phyloP scores from a whole-genome alignment of 2,329 filamentous ascomycete species.

The Trichoderma pleuroti region DNA sequence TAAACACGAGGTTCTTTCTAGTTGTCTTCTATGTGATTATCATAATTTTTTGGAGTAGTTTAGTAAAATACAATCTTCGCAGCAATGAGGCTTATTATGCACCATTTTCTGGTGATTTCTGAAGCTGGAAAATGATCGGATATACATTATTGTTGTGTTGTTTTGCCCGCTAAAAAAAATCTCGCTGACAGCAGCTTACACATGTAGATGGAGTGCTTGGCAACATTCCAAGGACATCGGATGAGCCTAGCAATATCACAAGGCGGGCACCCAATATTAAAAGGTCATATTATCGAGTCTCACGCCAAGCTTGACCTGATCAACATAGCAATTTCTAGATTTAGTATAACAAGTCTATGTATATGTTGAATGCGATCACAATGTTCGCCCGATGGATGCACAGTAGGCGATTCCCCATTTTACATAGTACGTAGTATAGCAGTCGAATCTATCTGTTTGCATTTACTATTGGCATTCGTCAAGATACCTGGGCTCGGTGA shows the following conservation, averaged over 20 bases:
- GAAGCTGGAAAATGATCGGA: not conserved
- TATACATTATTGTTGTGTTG: not conserved
- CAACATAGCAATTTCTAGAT: not conserved
- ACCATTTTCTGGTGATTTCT: not conserved
- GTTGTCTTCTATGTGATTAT: not conserved
- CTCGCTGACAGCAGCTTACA: not conserved
- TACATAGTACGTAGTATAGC: not conserved
- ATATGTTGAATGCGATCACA: not conserved
- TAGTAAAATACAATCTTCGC: not conserved
- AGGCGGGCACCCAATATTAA: not conserved
- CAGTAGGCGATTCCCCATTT: not conserved
- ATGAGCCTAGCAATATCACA: not conserved
- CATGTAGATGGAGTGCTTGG: not conserved
- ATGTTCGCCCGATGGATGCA: not conserved
- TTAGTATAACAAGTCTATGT: not conserved
- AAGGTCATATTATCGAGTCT: not conserved
- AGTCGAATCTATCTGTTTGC: not conserved
- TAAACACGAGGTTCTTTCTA: not conserved
- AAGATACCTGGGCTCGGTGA: not conserved
- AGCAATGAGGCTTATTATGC: not conserved
- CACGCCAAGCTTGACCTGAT: not conserved
- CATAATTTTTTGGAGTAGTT: not conserved
- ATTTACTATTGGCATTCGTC: not conserved
- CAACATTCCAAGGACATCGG: not conserved
- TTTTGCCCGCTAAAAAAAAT: not conserved